Evolutionary conservation across 805 yeast genomes (phyloP).

Genomic region (Spathaspora boniae): DNA sequence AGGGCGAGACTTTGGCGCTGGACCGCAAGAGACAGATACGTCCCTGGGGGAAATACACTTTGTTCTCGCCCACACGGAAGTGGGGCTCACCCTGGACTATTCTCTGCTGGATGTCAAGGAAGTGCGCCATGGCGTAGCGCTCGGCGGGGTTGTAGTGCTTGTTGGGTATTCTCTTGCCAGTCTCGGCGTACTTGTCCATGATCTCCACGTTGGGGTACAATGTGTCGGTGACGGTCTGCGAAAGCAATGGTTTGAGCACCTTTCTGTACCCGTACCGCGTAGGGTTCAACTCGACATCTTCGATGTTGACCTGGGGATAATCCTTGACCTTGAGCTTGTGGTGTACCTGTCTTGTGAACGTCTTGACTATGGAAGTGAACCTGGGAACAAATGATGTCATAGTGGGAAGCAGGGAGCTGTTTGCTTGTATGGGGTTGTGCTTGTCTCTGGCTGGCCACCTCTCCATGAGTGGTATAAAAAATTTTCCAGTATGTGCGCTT

Average conservation of each 20-base stretch:
- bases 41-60: conserved; percentile 83
- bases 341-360: conserved; percentile 22
- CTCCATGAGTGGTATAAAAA: no score
- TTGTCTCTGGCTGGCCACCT: no score
- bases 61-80: conserved; percentile 74
- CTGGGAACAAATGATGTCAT: neutral
- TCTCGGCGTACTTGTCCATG: conserved; percentile 28
- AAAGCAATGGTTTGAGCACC: conserved; percentile 34
- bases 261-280: conserved; percentile 39
- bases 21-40: conserved; percentile 79
- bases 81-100: conserved; percentile 58
- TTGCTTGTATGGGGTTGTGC: neutral
- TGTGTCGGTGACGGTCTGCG: conserved; percentile 38
- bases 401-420: neutral
- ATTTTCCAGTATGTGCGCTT: no score
- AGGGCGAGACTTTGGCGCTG: conserved; percentile 95
- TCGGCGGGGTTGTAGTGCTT: conserved; percentile 34
- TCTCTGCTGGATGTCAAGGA: no score
- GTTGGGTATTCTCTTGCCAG: conserved; percentile 42
- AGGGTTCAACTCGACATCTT: conserved; percentile 35
- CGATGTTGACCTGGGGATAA: conserved; percentile 38
- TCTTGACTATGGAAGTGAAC: conserved; percentile 9
- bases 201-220: conserved; percentile 37
- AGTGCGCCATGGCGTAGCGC: conserved; percentile 46
- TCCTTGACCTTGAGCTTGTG: conserved; percentile 26